Evolutionary conservation across 2,329 filamentous ascomycete genomes (phyloP).

Genomic region (Aureobasidium sp.): DNA sequence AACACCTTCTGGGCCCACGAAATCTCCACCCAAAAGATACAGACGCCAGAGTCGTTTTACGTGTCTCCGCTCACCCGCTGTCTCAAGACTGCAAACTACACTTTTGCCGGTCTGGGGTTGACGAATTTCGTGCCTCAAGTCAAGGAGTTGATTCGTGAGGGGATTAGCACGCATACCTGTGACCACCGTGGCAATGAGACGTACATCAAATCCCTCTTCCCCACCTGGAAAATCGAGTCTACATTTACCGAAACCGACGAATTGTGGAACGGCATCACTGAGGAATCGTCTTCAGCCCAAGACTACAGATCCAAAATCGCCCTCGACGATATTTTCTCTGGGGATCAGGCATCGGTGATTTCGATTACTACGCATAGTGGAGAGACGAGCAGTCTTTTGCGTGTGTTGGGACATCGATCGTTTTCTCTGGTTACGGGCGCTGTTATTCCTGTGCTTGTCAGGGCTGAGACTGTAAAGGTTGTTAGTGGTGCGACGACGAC

Average conservation of each 20-base stretch:
- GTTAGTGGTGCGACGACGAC: conserved; percentile 27
- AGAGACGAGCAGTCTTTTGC: conserved; percentile 46
- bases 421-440: conserved; percentile 61
- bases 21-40: conserved; percentile 48
- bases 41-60: conserved; percentile 58
- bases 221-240: conserved; percentile 50
- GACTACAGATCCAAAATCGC: conserved; percentile 43
- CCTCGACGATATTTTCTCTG: conserved; percentile 52
- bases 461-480: conserved; percentile 43
- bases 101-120: conserved; percentile 50
- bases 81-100: conserved; percentile 55
- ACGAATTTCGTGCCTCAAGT: conserved; percentile 52
- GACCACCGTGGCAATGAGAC: conserved; percentile 53
- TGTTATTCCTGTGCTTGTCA: conserved; percentile 61
- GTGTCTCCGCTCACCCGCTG: conserved; percentile 58
- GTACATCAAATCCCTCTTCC: conserved; percentile 48
- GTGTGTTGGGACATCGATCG: conserved; percentile 52
- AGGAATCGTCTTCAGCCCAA: conserved; percentile 48
- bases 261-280: conserved; percentile 45
- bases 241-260: conserved; percentile 54
- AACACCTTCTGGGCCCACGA: conserved; percentile 53
- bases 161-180: conserved; percentile 61
- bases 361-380: conserved; percentile 56
- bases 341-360: conserved; percentile 49
- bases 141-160: conserved; percentile 61